phyloP scores from a whole-genome alignment of 192 early-diverging fungal species.

The Backusella circina region DNA sequence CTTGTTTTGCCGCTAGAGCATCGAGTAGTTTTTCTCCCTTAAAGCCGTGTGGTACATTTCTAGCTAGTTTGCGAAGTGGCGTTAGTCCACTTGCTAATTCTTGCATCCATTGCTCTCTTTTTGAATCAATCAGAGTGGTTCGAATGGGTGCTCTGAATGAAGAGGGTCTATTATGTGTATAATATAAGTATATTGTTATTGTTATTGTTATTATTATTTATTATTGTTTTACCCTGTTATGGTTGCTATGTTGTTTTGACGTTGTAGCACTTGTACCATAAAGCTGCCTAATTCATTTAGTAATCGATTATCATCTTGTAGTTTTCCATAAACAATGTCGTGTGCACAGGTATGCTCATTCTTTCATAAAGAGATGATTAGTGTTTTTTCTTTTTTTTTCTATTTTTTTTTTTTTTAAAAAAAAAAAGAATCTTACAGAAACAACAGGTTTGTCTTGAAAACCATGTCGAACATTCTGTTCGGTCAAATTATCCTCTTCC shows the following conservation, averaged over 20 bases:
- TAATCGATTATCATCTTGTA: slow-evolving; percentile 46
- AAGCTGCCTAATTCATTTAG: slow-evolving; percentile 44
- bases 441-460: slow-evolving; percentile 51
- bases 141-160: slow-evolving; percentile 47
- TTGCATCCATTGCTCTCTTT: slow-evolving; percentile 54
- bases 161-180: slow-evolving; percentile 29
- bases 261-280: slow-evolving; percentile 42
- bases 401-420: too few species aligned
- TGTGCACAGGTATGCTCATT: slow-evolving; percentile 52
- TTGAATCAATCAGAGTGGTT: slow-evolving; percentile 38
- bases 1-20: slow-evolving; percentile 42
- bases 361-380: slow-evolving; percentile 8
- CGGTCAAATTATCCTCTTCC: slow-evolving; percentile 50
- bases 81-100: slow-evolving; percentile 40
- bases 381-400: too few species aligned
- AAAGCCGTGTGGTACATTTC: slow-evolving; percentile 52
- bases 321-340: slow-evolving; percentile 44
- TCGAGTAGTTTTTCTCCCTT: slow-evolving; percentile 64
- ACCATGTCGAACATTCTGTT: slow-evolving; percentile 62
- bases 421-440: slow-evolving; percentile 21
- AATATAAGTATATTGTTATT: neutral
- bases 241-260: slow-evolving; percentile 24
- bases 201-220: neutral
- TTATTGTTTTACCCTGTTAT: slow-evolving; percentile 25
- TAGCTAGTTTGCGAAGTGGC: slow-evolving; percentile 43